A percentile compares a stretch with the other conserved stretches of the same genome.
Evolutionary conservation across 2,329 filamentous ascomycete genomes (phyloP).

Genomic region (Xylaria sp.): DNA sequence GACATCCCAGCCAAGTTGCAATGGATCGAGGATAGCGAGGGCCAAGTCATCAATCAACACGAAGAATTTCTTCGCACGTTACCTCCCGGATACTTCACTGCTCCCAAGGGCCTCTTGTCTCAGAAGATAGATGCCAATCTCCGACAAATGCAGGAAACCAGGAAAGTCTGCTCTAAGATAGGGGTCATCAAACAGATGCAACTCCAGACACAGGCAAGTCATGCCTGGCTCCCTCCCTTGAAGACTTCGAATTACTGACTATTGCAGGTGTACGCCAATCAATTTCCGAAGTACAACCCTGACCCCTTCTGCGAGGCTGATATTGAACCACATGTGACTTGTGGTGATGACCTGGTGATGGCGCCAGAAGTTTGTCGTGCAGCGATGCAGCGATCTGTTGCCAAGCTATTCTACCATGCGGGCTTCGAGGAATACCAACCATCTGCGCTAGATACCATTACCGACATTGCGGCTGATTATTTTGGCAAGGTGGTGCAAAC

Average conservation of each 20-base stretch:
- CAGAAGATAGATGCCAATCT: conserved; percentile 91
- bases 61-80: conserved; percentile 86
- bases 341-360: conserved; percentile 89
- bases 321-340: conserved; percentile 87
- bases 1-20: conserved; percentile 81
- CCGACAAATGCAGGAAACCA: conserved; percentile 93
- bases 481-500: conserved; percentile 85
- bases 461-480: conserved; percentile 89
- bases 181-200: conserved; percentile 99
- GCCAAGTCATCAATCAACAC: conserved; percentile 86
- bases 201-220: conserved; percentile 86
- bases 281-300: conserved; percentile 95
- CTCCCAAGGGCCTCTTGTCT: conserved; percentile 78
- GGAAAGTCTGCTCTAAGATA: conserved; percentile 96
- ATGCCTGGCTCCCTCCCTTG: conserved; percentile 13
- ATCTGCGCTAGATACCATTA: conserved; percentile 88
- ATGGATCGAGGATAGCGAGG: conserved; percentile 91
- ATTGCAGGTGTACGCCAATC: conserved; percentile 88
- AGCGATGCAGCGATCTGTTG: conserved; percentile 88
- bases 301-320: conserved; percentile 90
- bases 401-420: conserved; percentile 94
- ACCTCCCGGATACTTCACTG: conserved; percentile 77
- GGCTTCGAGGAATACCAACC: conserved; percentile 98
- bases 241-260: conserved; percentile 43
- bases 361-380: conserved; percentile 83